Conservation (phyloP, 2,329 filamentous ascomycete genomes). For the Fusarium tjaetaba region DNA sequence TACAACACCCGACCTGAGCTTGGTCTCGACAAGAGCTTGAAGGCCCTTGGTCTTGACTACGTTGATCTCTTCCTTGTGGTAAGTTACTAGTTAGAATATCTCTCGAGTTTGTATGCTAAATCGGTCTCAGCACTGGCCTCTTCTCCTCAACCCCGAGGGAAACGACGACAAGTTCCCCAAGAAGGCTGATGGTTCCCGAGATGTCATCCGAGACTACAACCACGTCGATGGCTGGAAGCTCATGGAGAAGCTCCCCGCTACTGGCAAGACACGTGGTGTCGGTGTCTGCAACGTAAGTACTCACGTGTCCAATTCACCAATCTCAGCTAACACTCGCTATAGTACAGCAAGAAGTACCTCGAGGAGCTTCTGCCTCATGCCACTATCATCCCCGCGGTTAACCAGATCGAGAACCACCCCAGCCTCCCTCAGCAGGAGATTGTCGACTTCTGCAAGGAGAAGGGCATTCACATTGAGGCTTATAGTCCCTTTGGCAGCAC, state of each 20-base stretch:
- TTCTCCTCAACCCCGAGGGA: slow-evolving; percentile 82
- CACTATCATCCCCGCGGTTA: slow-evolving; percentile 70
- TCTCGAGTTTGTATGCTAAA: not conserved
- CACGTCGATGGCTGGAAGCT: slow-evolving; percentile 82
- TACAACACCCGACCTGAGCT: slow-evolving; percentile 77
- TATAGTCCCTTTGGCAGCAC: slow-evolving; percentile 75
- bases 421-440: slow-evolving; percentile 77
- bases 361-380: slow-evolving; percentile 62
- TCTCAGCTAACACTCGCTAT: not conserved
- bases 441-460: slow-evolving; percentile 72
- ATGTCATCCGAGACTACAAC: slow-evolving; percentile 74
- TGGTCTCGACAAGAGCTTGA: slow-evolving; percentile 77
- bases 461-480: slow-evolving; percentile 77
- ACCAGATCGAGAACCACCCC: slow-evolving; percentile 81
- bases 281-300: slow-evolving; percentile 63
- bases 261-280: slow-evolving; percentile 65
- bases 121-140: slow-evolving; percentile 75
- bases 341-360: slow-evolving; percentile 67
- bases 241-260: slow-evolving; percentile 73
- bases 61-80: slow-evolving; percentile 81
- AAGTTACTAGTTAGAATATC: slow-evolving; percentile 31
- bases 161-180: slow-evolving; percentile 81
- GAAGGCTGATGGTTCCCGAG: slow-evolving; percentile 76
- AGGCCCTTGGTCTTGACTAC: slow-evolving; percentile 79
- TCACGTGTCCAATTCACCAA: no score